Evolutionary conservation across 1,284 basidiomycete genomes (phyloP), one percentile per base, ranked within the genome.

Genomic region (Trichosporon inkin): DNA sequence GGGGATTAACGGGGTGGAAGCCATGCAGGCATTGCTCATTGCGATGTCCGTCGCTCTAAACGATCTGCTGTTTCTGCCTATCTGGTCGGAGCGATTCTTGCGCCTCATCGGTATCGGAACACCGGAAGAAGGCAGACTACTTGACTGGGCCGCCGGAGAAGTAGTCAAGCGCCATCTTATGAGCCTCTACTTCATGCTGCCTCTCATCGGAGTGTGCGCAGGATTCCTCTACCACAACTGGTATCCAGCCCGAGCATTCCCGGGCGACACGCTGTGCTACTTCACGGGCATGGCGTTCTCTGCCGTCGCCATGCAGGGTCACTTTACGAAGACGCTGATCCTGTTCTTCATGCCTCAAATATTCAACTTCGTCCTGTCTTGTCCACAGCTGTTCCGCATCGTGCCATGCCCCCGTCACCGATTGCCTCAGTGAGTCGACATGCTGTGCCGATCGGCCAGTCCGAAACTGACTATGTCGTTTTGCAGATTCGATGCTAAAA

Each of bases 261-360:
- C 94, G 0, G 96, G 96, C 2, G 96, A 99, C 74, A 99, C 96
- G 1, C 84, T 98, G 39, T 99, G 96, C 79, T 99, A 99, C 79
- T 88, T 98, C 59, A 88, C 93, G 0, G 96, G 93, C 61, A 97
- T 97, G 93, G 91, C 93, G 0, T 96, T 97, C 72, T 88, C 94
- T 0, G 92, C 94, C 14, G 92, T 95, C 35, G 92, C 92, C 10
- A 95, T 97, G 63, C 89, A 95, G 71, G 93, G 90, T 0, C 96
- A 99, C 77, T 98, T 96, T 76, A 92, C 90, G 58, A 99, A 99
- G 80, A 99, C 60, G 0, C 81, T 99, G 4, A 82, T 98, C 54
- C 81, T 99, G 28, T 98, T 99, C 82, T 99, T 99, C 81, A 82
- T 97, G 35, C 96, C 96, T 5, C 96, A 99, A 74, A 89, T 97